Conservation (phyloP, 1,284 basidiomycete genomes). For the Fomitopsis schrenkii region DNA sequence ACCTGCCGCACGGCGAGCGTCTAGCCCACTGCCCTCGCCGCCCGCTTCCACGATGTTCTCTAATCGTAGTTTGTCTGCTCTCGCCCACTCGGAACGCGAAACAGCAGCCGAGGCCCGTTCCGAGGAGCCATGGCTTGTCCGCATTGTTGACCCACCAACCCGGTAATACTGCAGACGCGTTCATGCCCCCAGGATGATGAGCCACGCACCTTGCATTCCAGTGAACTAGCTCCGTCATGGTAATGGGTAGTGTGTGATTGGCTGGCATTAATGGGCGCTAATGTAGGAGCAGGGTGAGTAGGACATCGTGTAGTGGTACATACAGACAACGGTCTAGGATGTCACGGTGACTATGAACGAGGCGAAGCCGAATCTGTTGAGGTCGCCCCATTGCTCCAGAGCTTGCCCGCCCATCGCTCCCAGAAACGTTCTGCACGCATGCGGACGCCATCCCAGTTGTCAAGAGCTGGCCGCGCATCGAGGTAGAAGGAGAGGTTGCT, state of each 20-base stretch:
- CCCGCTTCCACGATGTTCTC: neutral
- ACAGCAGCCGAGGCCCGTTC: neutral
- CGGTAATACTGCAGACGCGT: neutral
- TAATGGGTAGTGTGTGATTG: neutral
- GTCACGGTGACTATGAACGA: slow-evolving; percentile 9
- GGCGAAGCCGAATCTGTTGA: slow-evolving; percentile 18
- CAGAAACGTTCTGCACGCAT: slow-evolving; percentile 65
- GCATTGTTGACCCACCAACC: neutral
- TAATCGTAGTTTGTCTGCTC: neutral
- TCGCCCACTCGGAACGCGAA: neutral
- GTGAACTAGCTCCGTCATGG: neutral
- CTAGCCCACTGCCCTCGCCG: neutral
- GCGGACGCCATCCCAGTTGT: slow-evolving; percentile 84
- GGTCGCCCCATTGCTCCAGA: slow-evolving; percentile 16
- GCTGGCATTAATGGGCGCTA: slow-evolving; percentile 1
- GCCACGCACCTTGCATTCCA: neutral
- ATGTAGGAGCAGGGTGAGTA: neutral
- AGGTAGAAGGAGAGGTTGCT: slow-evolving; percentile 80
- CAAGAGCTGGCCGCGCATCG: slow-evolving; percentile 91
- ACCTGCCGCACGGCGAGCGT: neutral
- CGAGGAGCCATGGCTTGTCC: neutral
- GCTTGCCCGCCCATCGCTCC: slow-evolving; percentile 35
- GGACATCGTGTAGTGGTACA: neutral
- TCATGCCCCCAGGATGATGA: neutral
- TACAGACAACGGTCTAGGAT: neutral